phyloP scores from a whole-genome alignment of 495 filamentous ascomycete species.

The Xylaria acuta region DNA sequence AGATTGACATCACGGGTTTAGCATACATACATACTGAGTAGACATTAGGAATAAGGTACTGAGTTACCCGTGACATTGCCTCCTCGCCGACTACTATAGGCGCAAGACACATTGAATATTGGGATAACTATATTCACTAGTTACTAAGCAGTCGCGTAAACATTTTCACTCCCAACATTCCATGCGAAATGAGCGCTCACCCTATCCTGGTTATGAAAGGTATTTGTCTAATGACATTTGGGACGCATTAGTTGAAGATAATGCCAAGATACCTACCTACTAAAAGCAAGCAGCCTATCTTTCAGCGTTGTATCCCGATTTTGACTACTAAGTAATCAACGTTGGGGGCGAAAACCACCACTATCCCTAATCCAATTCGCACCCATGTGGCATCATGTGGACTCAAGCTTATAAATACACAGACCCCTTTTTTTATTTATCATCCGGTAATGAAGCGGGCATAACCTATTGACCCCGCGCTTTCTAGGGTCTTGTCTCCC shows the following conservation, averaged over 20 bases:
- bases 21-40: not conserved
- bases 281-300: not conserved
- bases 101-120: too few relatives aligned
- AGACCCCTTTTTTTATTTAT: not conserved
- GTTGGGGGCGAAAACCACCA: not conserved
- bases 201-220: not conserved
- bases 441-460: not conserved
- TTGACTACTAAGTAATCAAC: not conserved
- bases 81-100: not conserved
- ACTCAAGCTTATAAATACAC: not conserved
- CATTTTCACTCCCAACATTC: not conserved
- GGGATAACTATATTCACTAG: not conserved
- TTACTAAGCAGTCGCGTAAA: not conserved
- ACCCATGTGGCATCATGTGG: not conserved
- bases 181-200: not conserved
- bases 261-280: not conserved
- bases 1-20: not conserved
- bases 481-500: not conserved
- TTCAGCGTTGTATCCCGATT: not conserved
- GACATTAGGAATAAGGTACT: not conserved
- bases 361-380: not conserved
- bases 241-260: not conserved
- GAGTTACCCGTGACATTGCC: not conserved
- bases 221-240: not conserved
- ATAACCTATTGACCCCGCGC: not conserved